Percentiles rank a stretch among this genome's conserved stretches.
These are phyloP conservation scores for Fusarium nisikadoi DNA, from an alignment of 2,329 filamentous ascomycete species.

Conservation along the genomic window DNA sequence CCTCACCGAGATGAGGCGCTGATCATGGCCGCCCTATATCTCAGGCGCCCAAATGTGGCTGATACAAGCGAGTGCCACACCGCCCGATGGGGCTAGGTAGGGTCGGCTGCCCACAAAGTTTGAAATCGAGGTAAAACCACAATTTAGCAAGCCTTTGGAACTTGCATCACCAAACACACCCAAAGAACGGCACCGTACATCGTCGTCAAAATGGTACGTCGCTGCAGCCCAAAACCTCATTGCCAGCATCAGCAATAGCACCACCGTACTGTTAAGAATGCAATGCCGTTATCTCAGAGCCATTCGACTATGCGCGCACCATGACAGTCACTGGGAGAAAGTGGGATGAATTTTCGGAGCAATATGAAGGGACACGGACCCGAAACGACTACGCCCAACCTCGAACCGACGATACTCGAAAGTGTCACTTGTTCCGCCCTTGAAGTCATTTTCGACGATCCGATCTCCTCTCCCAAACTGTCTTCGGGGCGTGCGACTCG, in stretches of 20 bases:
- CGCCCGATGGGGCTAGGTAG: conserved; percentile 46
- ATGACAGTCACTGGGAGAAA: conserved; percentile 46
- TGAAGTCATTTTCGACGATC: conserved; percentile 4
- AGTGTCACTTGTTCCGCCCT: background rate
- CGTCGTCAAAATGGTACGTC: conserved; percentile 63
- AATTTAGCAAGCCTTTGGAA: conserved; percentile 52
- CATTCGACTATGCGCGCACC: conserved; percentile 45
- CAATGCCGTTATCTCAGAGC: conserved; percentile 23
- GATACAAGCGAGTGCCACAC: conserved; percentile 41
- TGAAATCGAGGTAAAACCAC: conserved; percentile 57
- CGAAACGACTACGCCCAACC: conserved; percentile 26
- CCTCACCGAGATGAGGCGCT: conserved; percentile 40
- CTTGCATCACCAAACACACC: conserved; percentile 57
- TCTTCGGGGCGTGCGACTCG: conserved; percentile 29
- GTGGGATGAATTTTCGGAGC: conserved; percentile 44
- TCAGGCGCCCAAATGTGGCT: conserved; percentile 44
- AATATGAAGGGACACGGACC: conserved; percentile 31
- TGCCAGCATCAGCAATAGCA: conserved; percentile 15
- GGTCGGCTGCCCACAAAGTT: conserved; percentile 54
- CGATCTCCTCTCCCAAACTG: conserved; percentile 30
- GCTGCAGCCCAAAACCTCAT: conserved; percentile 34
- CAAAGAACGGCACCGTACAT: conserved; percentile 55
- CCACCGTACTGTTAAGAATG: conserved; percentile 8
- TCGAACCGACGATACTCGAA: conserved; percentile 33
- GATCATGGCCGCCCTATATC: conserved; percentile 33